Percentiles rank a stretch among this genome's conserved stretches.
These are phyloP conservation scores for Rhodotorula sp. DNA, from an alignment of 1,284 basidiomycete genomes.

Conservation along the genomic window DNA sequence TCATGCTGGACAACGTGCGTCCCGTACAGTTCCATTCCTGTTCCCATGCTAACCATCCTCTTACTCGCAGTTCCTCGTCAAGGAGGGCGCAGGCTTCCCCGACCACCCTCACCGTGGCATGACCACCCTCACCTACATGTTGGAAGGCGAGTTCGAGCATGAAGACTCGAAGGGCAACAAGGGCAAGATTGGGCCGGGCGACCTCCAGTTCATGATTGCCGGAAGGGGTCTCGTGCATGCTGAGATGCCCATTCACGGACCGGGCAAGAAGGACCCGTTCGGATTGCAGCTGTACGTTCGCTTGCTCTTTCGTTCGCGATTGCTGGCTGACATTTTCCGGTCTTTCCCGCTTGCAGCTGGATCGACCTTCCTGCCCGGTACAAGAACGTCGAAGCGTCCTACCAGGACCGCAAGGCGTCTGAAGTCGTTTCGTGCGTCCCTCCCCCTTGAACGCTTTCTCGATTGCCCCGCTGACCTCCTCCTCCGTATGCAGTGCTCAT, in stretches of 20 bases:
- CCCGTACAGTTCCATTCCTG: not conserved
- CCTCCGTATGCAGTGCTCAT: constrained; percentile 64
- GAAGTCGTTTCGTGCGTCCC: constrained; percentile 46
- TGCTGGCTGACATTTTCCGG: not conserved
- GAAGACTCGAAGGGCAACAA: constrained; percentile 90
- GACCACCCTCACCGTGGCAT: constrained; percentile 90
- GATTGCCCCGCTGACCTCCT: constrained; percentile 46
- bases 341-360: constrained; percentile 56
- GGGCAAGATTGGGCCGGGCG: constrained; percentile 56
- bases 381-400: constrained; percentile 68
- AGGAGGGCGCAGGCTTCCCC: constrained; percentile 48
- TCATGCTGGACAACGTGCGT: constrained; percentile 57
- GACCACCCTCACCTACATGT: constrained; percentile 77
- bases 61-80: not conserved
- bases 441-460: constrained; percentile 2
- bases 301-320: not conserved
- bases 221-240: constrained; percentile 55
- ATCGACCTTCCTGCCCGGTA: constrained; percentile 81
- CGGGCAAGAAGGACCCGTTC: constrained; percentile 64
- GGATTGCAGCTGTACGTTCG: constrained; percentile 68
- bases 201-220: constrained; percentile 97
- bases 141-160: constrained; percentile 80
- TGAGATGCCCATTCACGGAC: constrained; percentile 76
- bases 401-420: constrained; percentile 54
- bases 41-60: too few species aligned